These are phyloP conservation scores for Chaetomiaceae sp. DNA, from an alignment of 2,329 filamentous ascomycete genomes.

Conservation along the genomic window DNA sequence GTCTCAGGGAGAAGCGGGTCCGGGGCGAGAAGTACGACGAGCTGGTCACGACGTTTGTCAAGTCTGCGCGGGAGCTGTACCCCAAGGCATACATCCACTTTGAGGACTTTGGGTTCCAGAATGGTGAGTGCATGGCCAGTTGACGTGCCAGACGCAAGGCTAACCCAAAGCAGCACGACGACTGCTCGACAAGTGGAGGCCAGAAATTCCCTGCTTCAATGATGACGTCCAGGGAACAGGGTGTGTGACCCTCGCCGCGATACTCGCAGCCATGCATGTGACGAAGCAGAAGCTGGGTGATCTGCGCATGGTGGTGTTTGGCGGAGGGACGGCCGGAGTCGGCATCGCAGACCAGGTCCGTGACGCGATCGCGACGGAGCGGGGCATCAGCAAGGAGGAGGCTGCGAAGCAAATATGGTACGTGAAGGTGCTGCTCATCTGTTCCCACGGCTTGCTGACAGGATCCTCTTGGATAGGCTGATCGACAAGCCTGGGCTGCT, in stretches of 20 bases:
- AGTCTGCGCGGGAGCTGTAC: conserved; percentile 62
- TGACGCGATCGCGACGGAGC: conserved; percentile 70
- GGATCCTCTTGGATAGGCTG: conserved; percentile 48
- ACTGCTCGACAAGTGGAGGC: conserved; percentile 70
- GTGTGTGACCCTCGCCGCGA: conserved; percentile 78
- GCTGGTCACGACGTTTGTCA: conserved; percentile 72
- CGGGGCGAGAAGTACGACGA: conserved; percentile 69
- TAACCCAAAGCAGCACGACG: conserved; percentile 50
- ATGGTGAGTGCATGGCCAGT: conserved; percentile 42
- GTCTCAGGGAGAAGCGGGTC: conserved; percentile 61
- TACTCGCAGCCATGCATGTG: conserved; percentile 71
- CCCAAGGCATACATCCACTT: conserved; percentile 84
- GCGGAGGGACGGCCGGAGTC: conserved; percentile 74
- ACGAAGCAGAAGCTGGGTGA: conserved; percentile 63
- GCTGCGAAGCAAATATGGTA: conserved; percentile 76
- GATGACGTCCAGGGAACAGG: conserved; percentile 89
- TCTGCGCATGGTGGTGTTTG: conserved; percentile 69
- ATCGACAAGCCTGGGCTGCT: conserved; percentile 79
- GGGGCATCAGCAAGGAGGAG: conserved; percentile 64
- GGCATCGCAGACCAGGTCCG: conserved; percentile 83
- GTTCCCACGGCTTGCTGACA: conserved; percentile 1
- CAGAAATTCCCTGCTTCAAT: conserved; percentile 78
- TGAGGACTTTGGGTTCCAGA: conserved; percentile 78
- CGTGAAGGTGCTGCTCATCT: conserved; percentile 8
- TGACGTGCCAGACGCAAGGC: background rate